Base-by-base conservation (phyloP, 176 grass and related monocot genomes). In the Thalia dealbata region DNA sequence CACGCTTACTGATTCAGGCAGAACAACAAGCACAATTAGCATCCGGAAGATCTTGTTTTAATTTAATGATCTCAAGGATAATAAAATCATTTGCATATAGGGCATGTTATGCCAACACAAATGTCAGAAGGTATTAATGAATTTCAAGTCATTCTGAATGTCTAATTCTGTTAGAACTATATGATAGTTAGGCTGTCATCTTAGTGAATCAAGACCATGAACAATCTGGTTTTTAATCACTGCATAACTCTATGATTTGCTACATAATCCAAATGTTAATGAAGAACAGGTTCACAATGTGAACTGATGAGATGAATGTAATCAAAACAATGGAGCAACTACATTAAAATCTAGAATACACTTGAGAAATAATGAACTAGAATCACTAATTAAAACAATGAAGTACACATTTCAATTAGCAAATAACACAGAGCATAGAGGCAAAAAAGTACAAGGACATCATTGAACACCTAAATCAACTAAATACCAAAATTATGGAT, bases 371-470 rank as follows among this genome's bases (percentile, higher is more conserved):
- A 67, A 41, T 9, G 28, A 19, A 67, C 38, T 67, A 35, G 42
- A 42, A 15, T 67, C 27, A 24, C 14, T 27, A 52, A 71, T 29
- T 51, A 26, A 56, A 4, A 42, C 38, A 59, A 38, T 15, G 60
- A 42, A 7, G 0, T 7, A 48, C 6, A 10, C 1, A 48, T 48
- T 48, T 48, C 45, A 10, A 48, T 48, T 48, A 9, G 45, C 45
- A 48, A 48, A 13, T 48, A 48, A 19, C 54, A 70, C 4, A 2
- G 78, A 67, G 66, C 72, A 64, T 29, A 27, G 71, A 46, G 64
- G 52, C 29, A 3, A n/a, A 67, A 42, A 45, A 67, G 45, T 6
- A 26, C 54, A 71, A 56, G 22, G 16, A 4, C 28, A 19, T 21
- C 19, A 67, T 11, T 67, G 35, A 10, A 6, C 64, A 67, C 28